Base-by-base conservation (phyloP, 2,329 filamentous ascomycete genomes). In the Aspergillus floridensis region DNA sequence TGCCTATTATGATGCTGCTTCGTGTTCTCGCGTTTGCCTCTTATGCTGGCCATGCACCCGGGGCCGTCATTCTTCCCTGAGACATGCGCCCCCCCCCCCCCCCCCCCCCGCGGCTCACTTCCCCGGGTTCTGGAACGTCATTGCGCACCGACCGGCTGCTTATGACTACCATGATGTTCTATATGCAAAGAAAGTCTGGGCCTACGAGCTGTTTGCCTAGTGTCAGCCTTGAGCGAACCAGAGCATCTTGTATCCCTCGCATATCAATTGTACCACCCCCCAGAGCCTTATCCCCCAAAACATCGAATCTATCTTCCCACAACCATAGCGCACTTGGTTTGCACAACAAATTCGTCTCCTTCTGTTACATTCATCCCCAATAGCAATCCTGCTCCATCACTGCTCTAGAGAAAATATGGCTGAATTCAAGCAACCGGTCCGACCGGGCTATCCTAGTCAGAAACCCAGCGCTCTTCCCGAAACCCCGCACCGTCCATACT, bases 401-500 rank as follows among this genome's bases (percentile, higher is more conserved):
- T 48, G 4, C 22, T 16, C n/a, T 16, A 22, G 6, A 49, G 38
- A 55, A 64, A 69, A 21, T 6, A 65, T 63, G 51, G 59, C 73
- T 57, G 66, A 69, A 60, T 66, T 55, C 61, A 52, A 65, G 56
- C 55, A 56, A 59, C 61, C 65, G 67, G 67, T 67, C 46, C 65
- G 50, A 29, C 47, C 63, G 52, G 62, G 55, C 47, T 59, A 57
- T 47, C 51, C 62, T 32, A 53, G 35, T 46, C 56, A 61, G 24
- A 64, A 63, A 59, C 46, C 57, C 11, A 29, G 47, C 35, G 53
- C 24, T 38, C 19, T 59, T 53, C 58, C 59, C 60, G 66, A 70
- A 32, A 26, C 63, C 29, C 63, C 64, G 19, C 72, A 75, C 55
- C 60, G 72, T 46, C 76, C 76, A 24, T 76, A 72, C 59, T 78